Evolutionary conservation across 108 stramenopile species (phyloP).

Genomic region (Cyclostephanos invisitatus): DNA sequence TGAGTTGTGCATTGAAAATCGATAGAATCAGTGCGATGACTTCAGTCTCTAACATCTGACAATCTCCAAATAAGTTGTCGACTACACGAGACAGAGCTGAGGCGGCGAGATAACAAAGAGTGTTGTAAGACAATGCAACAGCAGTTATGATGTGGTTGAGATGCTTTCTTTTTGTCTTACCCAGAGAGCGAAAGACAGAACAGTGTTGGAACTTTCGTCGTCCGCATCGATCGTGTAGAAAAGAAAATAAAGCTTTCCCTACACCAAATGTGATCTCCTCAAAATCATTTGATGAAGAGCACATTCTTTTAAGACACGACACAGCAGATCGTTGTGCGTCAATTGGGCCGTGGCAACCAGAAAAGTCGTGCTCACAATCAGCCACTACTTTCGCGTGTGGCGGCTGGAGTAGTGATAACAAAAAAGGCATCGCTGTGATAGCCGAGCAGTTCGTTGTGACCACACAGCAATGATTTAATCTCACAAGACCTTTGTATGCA

Average conservation of each 20-base stretch:
- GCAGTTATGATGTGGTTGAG: conserved; percentile 30
- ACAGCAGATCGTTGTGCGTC: conserved; percentile 36
- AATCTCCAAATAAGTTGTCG: conserved; percentile 31
- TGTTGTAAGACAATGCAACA: not conserved
- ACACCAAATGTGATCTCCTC: conserved; percentile 29
- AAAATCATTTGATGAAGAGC: conserved; percentile 4
- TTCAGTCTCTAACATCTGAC: conserved; percentile 34
- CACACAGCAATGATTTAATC: conserved; percentile 41
- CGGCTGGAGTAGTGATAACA: conserved; percentile 33
- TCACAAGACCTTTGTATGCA: conserved; percentile 34
- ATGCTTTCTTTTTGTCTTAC: conserved; percentile 7
- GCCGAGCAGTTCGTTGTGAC: conserved; percentile 56
- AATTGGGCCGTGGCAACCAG: conserved; percentile 17
- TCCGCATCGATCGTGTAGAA: conserved; percentile 39
- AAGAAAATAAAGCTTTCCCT: conserved; percentile 18
- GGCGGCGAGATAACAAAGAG: not conserved
- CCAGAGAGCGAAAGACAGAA: conserved; percentile 37
- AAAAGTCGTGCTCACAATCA: conserved; percentile 34
- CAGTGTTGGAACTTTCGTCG: conserved; percentile 36
- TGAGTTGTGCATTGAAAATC: conserved; percentile 24
- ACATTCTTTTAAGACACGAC: conserved; percentile 27
- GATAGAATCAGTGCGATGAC: conserved; percentile 20
- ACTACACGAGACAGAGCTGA: conserved; percentile 35
- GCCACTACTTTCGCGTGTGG: conserved; percentile 25
- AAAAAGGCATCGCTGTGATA: conserved; percentile 57